These are phyloP conservation scores for Picea abies DNA, from an alignment of 83 land plant species.

Conservation along the genomic window DNA sequence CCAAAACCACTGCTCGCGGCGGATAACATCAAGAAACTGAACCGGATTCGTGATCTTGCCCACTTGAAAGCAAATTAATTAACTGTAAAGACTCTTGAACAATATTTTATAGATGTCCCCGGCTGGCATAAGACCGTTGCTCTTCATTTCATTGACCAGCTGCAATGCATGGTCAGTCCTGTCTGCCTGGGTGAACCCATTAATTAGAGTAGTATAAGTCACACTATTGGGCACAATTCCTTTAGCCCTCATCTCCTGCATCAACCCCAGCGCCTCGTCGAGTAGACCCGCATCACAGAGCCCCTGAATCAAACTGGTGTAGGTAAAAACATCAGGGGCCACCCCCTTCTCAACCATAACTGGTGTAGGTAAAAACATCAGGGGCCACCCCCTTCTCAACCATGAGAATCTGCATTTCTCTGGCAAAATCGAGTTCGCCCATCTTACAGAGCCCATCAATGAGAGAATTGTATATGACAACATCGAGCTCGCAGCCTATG, in stretches of 20 bases:
- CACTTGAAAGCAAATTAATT: not conserved
- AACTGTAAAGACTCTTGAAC: slow-evolving; percentile 39
- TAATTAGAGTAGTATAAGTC: slow-evolving; percentile 55
- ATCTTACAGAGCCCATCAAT: slow-evolving; percentile 53
- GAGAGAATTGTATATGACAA: slow-evolving; percentile 58
- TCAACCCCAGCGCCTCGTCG: slow-evolving; percentile 36
- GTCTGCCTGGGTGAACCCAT: slow-evolving; percentile 42
- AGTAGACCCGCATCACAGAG: slow-evolving; percentile 34
- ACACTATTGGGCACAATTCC: slow-evolving; percentile 41
- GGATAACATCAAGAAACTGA: not conserved
- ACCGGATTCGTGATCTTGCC: not conserved
- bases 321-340: slow-evolving; percentile 39
- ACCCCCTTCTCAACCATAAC: slow-evolving; percentile 39
- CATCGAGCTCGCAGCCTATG: slow-evolving; percentile 49
- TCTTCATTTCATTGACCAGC: slow-evolving; percentile 71
- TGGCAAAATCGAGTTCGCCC: slow-evolving; percentile 36
- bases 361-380: too few species aligned
- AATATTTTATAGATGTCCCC: slow-evolving; percentile 48
- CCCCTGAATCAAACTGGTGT: slow-evolving; percentile 49
- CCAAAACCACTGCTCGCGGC: too few species aligned
- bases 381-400: too few species aligned
- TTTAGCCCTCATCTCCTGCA: slow-evolving; percentile 44
- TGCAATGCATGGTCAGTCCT: slow-evolving; percentile 49
- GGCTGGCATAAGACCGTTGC: slow-evolving; percentile 44
- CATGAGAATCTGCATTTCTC: slow-evolving; percentile 39